Percentiles rank a stretch among this genome's conserved stretches.
phyloP scores from a whole-genome alignment of 1,284 basidiomycete genomes.

The Trametes pubescens region DNA sequence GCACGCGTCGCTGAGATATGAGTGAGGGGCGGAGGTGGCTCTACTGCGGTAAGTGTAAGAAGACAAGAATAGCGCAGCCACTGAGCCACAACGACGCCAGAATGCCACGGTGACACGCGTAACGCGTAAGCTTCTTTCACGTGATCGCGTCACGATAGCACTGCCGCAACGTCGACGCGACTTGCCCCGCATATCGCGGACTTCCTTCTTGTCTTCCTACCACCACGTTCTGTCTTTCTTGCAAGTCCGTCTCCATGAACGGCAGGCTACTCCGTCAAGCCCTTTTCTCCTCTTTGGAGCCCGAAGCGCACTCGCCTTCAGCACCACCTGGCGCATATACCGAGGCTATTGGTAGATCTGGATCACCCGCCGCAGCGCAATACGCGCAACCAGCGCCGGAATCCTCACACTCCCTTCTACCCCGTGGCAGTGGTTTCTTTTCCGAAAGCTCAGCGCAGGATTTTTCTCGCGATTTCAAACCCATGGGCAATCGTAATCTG shows the following conservation, averaged over 20 bases:
- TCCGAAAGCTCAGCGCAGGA: not conserved
- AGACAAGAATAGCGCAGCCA: conserved; percentile 1
- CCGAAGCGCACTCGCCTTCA: not conserved
- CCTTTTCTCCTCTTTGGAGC: conserved; percentile 16
- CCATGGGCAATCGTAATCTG: not conserved
- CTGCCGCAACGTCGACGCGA: not conserved
- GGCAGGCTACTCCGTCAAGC: conserved; percentile 26
- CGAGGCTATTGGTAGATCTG: not conserved
- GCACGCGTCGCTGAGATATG: not conserved
- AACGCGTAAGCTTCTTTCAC: conserved; percentile 23
- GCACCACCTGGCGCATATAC: not conserved
- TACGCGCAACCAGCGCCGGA: not conserved
- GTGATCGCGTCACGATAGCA: conserved; percentile 28
- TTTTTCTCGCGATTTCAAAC: not conserved
- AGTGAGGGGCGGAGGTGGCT: conserved; percentile 5
- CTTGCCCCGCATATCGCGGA: not conserved
- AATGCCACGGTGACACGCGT: conserved; percentile 16
- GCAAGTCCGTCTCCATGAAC: not conserved
- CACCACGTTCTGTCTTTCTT: conserved; percentile 5
- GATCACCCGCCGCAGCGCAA: not conserved
- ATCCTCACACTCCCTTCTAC: not conserved
- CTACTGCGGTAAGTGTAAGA: conserved; percentile 13
- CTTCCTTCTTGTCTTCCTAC: conserved; percentile 3
- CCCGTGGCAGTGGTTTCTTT: not conserved
- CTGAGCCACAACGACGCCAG: conserved; percentile 20